Evolutionary conservation across 2,329 filamentous ascomycete species (phyloP).

Genomic region (Sordariomycetes sp.): DNA sequence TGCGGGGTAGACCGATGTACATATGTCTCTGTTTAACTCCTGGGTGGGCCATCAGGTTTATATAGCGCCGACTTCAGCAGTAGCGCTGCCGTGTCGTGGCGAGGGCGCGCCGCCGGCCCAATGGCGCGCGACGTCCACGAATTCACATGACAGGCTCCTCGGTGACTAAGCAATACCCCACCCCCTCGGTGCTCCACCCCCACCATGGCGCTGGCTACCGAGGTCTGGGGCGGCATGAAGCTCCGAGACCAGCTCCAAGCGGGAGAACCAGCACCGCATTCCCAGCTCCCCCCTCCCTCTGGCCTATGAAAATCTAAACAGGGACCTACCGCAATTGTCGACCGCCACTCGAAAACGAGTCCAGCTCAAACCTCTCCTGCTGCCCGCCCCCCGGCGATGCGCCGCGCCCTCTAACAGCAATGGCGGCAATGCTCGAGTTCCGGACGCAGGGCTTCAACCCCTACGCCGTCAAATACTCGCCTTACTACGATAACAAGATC

Average conservation of each 20-base stretch:
- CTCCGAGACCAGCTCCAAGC: background rate
- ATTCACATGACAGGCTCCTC: background rate
- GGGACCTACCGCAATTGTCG: background rate
- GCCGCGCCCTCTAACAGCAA: constrained; percentile 9
- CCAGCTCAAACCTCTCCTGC: background rate
- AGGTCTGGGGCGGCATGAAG: background rate
- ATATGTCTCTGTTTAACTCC: background rate
- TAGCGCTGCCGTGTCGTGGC: no score
- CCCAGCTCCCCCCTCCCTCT: background rate
- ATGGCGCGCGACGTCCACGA: background rate
- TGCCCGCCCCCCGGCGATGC: background rate
- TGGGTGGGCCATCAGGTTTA: background rate
- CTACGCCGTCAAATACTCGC: constrained; percentile 95
- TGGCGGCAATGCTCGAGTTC: constrained; percentile 76
- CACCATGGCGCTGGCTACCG: background rate
- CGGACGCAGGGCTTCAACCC: constrained; percentile 89
- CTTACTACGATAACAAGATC: constrained; percentile 90
- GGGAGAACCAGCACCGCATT: background rate
- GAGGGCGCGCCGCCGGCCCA: no score
- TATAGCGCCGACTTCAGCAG: background rate
- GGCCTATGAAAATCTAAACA: background rate
- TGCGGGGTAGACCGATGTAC: no score
- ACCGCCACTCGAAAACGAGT: background rate
- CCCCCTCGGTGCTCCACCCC: background rate
- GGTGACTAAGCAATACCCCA: background rate